Evolutionary conservation across 2,329 filamentous ascomycete species (phyloP), one percentile per base, ranked within the genome.

Genomic region (Trichoderma hamatum): DNA sequence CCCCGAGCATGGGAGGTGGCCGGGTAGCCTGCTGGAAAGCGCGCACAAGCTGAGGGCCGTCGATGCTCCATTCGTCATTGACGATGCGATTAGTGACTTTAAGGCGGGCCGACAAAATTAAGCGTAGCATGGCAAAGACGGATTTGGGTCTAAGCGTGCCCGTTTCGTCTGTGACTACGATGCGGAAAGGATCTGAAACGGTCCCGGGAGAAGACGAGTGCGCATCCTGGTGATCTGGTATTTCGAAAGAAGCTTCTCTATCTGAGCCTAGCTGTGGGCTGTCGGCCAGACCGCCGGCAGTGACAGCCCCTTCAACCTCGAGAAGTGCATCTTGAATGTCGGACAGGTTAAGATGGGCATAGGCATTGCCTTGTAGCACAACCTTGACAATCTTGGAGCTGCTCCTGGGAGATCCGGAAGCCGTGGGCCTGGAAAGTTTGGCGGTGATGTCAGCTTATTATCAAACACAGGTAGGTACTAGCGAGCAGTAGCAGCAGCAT

Each of bases 261-360:
- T 49, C 28, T 28, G 62, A 24, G 26, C 28, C 52, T 39, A 46
- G 39, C 46, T 34, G 11, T 24, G 56, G 34, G 9, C 36, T 14
- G 24, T 65, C 46, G 10, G 67, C 30, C 26, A 66, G n/a, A 21
- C 49, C 56, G 65, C 51, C 34, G 32, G 63, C 56, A 6, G 60
- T 46, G 36, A 52, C 59, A 16, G 63, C 36, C 0, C 65, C 65
- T 59, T 80, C 79, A 11, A 81, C 72, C 54, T 75, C 75, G 30
- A 78, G 66, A 39, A 81, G 75, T 26, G 76, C 79, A 68, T 80
- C 77, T 55, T 78, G 75, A 13, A 81, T 72, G 5, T 75, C 71
- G 43, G 76, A 75, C 28, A 79, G 74, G 55, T 78, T 78, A n/a
- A 81, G 77, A 67, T 81, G 79, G 26, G 78, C 75, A 60, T 81